Percentiles rank a stretch among this genome's conserved stretches.
phyloP scores from a whole-genome alignment of 2,329 filamentous ascomycete species.

The Aspergillus persii region DNA sequence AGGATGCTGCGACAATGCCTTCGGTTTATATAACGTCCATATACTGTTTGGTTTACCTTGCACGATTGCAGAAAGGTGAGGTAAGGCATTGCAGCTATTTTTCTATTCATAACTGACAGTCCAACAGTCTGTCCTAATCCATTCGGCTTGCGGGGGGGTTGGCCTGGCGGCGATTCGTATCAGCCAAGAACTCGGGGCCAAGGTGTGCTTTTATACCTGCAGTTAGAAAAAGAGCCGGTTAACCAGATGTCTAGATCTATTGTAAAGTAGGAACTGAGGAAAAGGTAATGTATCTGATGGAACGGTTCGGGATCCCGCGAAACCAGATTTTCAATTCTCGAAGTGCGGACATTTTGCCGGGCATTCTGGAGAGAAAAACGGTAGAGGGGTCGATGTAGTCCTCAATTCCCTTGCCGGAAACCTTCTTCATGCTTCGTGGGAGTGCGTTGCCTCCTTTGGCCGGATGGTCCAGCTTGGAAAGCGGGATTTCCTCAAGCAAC shows the following conservation, averaged over 20 bases:
- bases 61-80: constrained; percentile 20
- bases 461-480: constrained; percentile 24
- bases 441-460: constrained; percentile 24
- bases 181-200: not conserved
- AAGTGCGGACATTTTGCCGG: constrained; percentile 14
- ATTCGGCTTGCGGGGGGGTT: constrained; percentile 25
- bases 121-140: constrained; percentile 23
- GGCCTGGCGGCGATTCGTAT: constrained; percentile 13
- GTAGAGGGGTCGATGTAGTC: constrained; percentile 27
- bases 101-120: not conserved
- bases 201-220: not conserved
- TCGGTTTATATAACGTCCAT: constrained; percentile 17
- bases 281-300: constrained; percentile 20
- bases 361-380: constrained; percentile 20
- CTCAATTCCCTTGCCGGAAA: constrained; percentile 30
- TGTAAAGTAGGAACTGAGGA: constrained; percentile 22
- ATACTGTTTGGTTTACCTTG: constrained; percentile 22
- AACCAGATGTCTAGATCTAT: constrained; percentile 3
- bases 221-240: not conserved
- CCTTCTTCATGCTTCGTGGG: constrained; percentile 26
- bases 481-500: constrained; percentile 3
- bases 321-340: constrained; percentile 27
- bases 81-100: not conserved
- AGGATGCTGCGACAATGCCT: not conserved
- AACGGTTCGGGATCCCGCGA: constrained; percentile 15